Evolutionary conservation across 257 asterid species (phyloP), one percentile per base, ranked within the genome.

Genomic region (Capsicum baccatum): DNA sequence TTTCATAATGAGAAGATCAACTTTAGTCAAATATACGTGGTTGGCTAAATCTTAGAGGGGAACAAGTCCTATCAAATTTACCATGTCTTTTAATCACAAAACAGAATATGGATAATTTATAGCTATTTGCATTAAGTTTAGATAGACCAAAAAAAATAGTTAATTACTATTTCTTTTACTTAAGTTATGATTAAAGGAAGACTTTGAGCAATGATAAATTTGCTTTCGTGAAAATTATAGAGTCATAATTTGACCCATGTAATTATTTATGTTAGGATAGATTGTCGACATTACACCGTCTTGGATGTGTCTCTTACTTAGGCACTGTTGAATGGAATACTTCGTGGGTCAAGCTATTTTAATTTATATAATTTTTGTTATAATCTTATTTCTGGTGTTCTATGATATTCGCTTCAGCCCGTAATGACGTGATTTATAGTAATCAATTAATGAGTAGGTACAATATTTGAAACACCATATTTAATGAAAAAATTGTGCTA

Each of bases 111-210:
- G 5, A 60, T 60, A 63, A 21, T 0, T 6, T 1, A 26, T 3
- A 21, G 4, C 8, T 63, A 4, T 68, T 4, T 44, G 17, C 26
- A 15, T 68, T 39, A 68, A 68, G 37, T 68, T 67, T 37, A 15
- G 11, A 3, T 37, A 1, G 26, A 68, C 17, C 1, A 8, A 6
- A 37, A 68, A 59, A 59, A 3, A 10, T 94, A 14, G 96, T 19
- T 48, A 48, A 48, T 48, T 8, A 48, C 9, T 39, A 39, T 48
- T 48, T 2, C 2, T 8, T 48, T 9, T 19, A 60, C 35, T 21
- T 63, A 3, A 9, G 9, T 63, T 63, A 63, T 0, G 70, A 63
- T 21, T 21, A 26, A 63, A 33, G 44, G 26, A 37, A 11, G 9
- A 10, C 17, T 7, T 55, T 0, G 6, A 63, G 13, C 8, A 26